Evolutionary conservation across 2,329 filamentous ascomycete species (phyloP).

Genomic region (Penicillium sp.): DNA sequence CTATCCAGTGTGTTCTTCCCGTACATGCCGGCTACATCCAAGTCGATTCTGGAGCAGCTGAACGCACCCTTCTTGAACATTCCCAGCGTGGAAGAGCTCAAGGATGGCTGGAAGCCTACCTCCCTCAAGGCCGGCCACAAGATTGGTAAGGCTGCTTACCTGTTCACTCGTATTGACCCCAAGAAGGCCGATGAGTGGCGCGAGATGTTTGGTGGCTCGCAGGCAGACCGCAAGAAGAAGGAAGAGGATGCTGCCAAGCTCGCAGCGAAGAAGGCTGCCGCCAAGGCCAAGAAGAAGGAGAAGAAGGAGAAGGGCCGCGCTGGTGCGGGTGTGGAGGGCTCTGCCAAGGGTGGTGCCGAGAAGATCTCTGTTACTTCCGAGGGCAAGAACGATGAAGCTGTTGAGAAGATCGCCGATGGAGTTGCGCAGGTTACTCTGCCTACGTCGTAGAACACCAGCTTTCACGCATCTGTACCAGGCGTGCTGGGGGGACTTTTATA

Average conservation of each 20-base stretch:
- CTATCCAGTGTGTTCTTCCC: slow-evolving; percentile 74
- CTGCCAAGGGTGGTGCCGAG: slow-evolving; percentile 36
- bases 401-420: slow-evolving; percentile 42
- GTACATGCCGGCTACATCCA: slow-evolving; percentile 77
- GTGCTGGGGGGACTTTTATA: slow-evolving; percentile 1
- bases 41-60: slow-evolving; percentile 73
- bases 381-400: slow-evolving; percentile 32
- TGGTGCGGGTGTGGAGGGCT: slow-evolving; percentile 30
- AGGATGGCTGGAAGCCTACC: slow-evolving; percentile 59
- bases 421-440: slow-evolving; percentile 43
- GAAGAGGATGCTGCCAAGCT: slow-evolving; percentile 52
- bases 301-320: slow-evolving; percentile 37
- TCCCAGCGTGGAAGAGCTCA: slow-evolving; percentile 49
- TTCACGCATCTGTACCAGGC: slow-evolving; percentile 3
- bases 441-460: slow-evolving; percentile 31
- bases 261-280: slow-evolving; percentile 38
- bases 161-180: slow-evolving; percentile 78
- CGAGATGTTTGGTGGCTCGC: slow-evolving; percentile 65
- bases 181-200: slow-evolving; percentile 83
- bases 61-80: slow-evolving; percentile 58
- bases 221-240: slow-evolving; percentile 64
- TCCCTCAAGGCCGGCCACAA: slow-evolving; percentile 68
- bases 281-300: slow-evolving; percentile 34
- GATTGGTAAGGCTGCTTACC: slow-evolving; percentile 72
- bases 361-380: slow-evolving; percentile 23